Percentiles rank a stretch among this genome's conserved stretches.
Evolutionary conservation across 2,329 filamentous ascomycete species (phyloP).

Genomic region (Nigrospora osmanthi): DNA sequence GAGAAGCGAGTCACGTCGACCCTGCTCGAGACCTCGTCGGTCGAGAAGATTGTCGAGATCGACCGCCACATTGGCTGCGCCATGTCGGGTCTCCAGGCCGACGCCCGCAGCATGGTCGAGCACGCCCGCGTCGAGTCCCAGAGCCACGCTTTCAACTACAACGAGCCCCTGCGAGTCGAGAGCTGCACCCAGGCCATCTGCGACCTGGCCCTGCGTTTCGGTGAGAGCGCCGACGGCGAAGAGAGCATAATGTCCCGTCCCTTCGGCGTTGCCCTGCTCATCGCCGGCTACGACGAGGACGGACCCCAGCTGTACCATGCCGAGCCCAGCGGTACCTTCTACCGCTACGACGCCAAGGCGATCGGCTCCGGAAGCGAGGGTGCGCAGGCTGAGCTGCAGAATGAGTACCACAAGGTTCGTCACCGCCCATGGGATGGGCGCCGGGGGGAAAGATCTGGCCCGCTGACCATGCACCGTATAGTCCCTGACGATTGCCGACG

Average conservation of each 20-base stretch:
- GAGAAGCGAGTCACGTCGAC: constrained; percentile 99
- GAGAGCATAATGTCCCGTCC: constrained; percentile 98
- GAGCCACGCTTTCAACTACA: constrained; percentile 97
- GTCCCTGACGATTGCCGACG: constrained; percentile 86
- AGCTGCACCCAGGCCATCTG: constrained; percentile 99
- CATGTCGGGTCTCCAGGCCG: constrained; percentile 96
- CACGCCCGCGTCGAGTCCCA: constrained; percentile 97
- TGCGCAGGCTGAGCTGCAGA: constrained; percentile 94
- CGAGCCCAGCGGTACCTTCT: constrained; percentile 96
- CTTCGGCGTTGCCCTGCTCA: constrained; percentile 92
- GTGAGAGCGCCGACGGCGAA: constrained; percentile 93
- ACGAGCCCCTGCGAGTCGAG: constrained; percentile 89
- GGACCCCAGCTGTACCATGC: constrained; percentile 96
- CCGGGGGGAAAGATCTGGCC: neutral
- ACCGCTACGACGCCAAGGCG: constrained; percentile 97
- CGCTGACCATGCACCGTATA: constrained; percentile 18
- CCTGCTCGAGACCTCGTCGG: constrained; percentile 92
- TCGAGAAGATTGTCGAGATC: constrained; percentile 99
- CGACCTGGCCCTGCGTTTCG: constrained; percentile 90
- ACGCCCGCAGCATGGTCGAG: constrained; percentile 95
- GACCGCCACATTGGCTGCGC: constrained; percentile 98
- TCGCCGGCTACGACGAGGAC: constrained; percentile 95
- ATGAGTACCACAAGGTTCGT: constrained; percentile 86
- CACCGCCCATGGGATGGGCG: neutral
- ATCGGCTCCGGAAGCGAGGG: constrained; percentile 97